A percentile compares a stretch with the other conserved stretches of the same genome.
Evolutionary conservation across 2,329 filamentous ascomycete genomes (phyloP).

Genomic region (Diplodia intermedia): DNA sequence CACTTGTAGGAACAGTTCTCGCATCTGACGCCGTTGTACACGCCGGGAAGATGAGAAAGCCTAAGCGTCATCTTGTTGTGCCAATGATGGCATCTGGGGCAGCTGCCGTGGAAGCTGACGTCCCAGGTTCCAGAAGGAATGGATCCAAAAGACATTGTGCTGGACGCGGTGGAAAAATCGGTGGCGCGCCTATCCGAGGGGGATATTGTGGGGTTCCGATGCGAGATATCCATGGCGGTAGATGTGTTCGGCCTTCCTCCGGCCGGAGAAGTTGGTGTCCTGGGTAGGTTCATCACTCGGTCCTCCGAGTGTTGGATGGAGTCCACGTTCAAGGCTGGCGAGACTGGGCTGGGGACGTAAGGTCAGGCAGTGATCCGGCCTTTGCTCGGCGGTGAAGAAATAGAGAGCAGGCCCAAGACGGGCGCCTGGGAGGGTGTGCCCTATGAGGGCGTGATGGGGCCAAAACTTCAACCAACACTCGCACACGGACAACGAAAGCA

Average conservation of each 20-base stretch:
- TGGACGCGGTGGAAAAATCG: conserved; percentile 10
- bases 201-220: not conserved
- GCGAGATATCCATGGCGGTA: conserved; percentile 10
- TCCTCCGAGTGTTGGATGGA: conserved; percentile 7
- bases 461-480: conserved; percentile 8
- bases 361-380: conserved; percentile 17
- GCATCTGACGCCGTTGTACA: conserved; percentile 33
- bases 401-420: conserved; percentile 10
- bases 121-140: conserved; percentile 28
- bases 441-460: conserved; percentile 16
- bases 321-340: not conserved
- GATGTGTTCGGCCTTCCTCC: conserved; percentile 1
- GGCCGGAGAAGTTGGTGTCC: conserved; percentile 3
- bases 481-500: conserved; percentile 1
- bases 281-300: conserved; percentile 7
- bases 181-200: conserved; percentile 1
- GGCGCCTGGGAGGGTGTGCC: not conserved
- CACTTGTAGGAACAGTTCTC: conserved; percentile 34
- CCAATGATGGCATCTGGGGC: conserved; percentile 34
- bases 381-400: conserved; percentile 8
- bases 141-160: conserved; percentile 26
- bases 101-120: conserved; percentile 33
- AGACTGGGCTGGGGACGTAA: not conserved
- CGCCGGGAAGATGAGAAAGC: conserved; percentile 29
- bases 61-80: conserved; percentile 31